Base-by-base conservation (phyloP, 2,329 filamentous ascomycete species). In the Blastomyces parvus region DNA sequence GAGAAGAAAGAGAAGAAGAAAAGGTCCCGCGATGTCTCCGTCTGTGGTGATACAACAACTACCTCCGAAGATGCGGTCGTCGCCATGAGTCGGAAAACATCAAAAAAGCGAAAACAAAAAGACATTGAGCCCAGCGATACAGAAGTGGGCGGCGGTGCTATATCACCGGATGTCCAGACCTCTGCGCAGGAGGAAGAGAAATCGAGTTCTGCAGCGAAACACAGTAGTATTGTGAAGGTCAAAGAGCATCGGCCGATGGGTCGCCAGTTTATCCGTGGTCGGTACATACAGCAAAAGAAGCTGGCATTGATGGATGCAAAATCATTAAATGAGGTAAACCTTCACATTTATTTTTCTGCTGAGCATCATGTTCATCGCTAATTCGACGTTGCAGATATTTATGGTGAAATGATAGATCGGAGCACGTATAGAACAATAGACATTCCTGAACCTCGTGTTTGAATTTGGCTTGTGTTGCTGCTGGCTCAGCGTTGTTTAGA, bases 281-380 rank as follows among this genome's bases (percentile, higher is more conserved):
- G 90, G 65, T 90, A 92, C 75, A 96, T 97, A 70, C 88, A 88
- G 63, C 90, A 94, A 70, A 97, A 97, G 80, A 87, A 86, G 70
- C 85, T 88, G 79, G 91, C 92, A 2, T 84, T 91, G 64, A 83
- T 91, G 79, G 89, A 97, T 74, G 83, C 87, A 59, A 86, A 88
- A 71, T 90, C 91, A 17, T 77, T 97, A 71, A 93, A 92, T 74
- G 91, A 97, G 86, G 89, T 92, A 78, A 74, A 79, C 71, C 42
- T 64, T 62, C 17, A 25, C 19, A 19, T 25, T 19, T 19, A 14
- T 48, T 22, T 44, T n/a, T 52, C 40, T 44, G 7, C 46, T 56
- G 17, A 22, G 19, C 27, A 9, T n/a, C 17, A 44, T 19, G 36
- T 58, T 63, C 58, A 64, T 64, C 33, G n/a, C 33, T 53, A 40